phyloP scores from a whole-genome alignment of 345 rosid species.

The Iberis pinnata region DNA sequence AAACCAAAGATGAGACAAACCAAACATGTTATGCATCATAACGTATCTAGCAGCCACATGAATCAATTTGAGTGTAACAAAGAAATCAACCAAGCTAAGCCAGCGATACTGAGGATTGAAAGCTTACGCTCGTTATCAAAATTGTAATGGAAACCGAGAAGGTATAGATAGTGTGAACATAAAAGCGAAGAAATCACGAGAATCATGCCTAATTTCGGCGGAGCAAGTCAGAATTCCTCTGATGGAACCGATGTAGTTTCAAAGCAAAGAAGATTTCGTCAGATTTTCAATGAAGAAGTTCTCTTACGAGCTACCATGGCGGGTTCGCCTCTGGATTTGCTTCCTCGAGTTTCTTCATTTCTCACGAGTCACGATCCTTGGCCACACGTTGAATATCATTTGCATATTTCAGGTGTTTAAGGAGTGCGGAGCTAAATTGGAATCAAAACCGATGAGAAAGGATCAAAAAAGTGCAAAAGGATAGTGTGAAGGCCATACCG shows the following conservation, averaged over 20 bases:
- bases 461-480: too few species aligned
- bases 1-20: too few species aligned
- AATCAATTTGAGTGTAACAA: constrained; percentile 57
- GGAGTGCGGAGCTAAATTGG: too few species aligned
- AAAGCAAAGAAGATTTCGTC: background rate
- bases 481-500: too few species aligned
- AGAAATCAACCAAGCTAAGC: constrained; percentile 67
- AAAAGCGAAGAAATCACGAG: constrained; percentile 48
- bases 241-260: constrained; percentile 1
- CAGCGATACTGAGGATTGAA: constrained; percentile 75
- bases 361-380: too few species aligned
- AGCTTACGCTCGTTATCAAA: constrained; percentile 52
- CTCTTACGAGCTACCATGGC: constrained; percentile 86
- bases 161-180: constrained; percentile 56
- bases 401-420: too few species aligned
- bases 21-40: constrained; percentile 65
- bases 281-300: too few species aligned
- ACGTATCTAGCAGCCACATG: constrained; percentile 85
- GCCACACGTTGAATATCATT: too few species aligned
- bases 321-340: constrained; percentile 20
- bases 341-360: too few species aligned
- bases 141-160: constrained; percentile 49
- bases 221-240: constrained; percentile 36
- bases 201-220: constrained; percentile 58
- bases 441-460: too few species aligned